These are phyloP conservation scores for Schizonepeta tenuifolia DNA, from an alignment of 257 asterid species.

Conservation along the genomic window DNA sequence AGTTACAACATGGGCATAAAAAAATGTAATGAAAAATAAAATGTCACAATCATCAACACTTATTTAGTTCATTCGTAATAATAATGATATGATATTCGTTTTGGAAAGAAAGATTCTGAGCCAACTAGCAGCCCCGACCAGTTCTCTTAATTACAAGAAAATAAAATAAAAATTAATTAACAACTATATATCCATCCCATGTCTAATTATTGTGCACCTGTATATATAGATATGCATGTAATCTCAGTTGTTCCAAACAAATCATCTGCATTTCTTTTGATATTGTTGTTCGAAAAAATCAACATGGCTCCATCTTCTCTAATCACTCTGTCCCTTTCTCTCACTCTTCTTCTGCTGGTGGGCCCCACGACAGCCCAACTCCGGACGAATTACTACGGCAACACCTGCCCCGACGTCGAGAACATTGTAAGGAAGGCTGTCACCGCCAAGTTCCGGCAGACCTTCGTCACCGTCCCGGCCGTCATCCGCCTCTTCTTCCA, in stretches of 20 bases:
- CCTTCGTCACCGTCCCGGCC: conserved; percentile 73
- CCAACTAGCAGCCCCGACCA: conserved; percentile 53
- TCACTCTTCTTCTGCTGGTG: conserved; percentile 34
- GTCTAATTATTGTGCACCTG: neutral
- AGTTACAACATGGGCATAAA: neutral
- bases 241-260: neutral
- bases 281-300: neutral
- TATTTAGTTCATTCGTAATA: neutral
- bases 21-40: neutral
- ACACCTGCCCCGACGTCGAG: conserved; percentile 73
- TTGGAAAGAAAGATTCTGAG: conserved; percentile 39
- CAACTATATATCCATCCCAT: neutral
- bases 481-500: conserved; percentile 82
- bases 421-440: conserved; percentile 61
- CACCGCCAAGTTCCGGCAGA: conserved; percentile 55
- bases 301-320: conserved; percentile 46
- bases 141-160: neutral
- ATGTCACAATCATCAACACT: conserved; percentile 30
- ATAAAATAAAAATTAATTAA: neutral
- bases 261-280: neutral
- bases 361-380: conserved; percentile 56
- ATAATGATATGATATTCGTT: conserved; percentile 11
- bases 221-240: conserved; percentile 14
- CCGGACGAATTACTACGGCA: conserved; percentile 51
- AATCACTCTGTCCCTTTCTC: conserved; percentile 29